These are phyloP conservation scores for Didymella segeticola DNA, from an alignment of 2,329 filamentous ascomycete species.

Conservation along the genomic window DNA sequence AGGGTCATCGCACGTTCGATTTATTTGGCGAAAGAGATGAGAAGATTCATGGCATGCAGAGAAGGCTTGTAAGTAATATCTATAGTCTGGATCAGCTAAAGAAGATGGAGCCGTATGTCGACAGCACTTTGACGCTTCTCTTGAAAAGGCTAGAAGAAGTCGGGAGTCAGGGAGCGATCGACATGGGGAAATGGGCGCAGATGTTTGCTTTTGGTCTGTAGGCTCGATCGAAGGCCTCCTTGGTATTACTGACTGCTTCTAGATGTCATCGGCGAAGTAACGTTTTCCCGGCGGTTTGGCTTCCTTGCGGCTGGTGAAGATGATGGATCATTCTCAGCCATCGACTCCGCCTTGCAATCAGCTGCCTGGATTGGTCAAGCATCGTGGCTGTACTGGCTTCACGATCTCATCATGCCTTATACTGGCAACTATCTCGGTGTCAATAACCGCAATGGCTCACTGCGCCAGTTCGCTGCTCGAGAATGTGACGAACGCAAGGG, in stretches of 20 bases:
- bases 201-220: constrained; percentile 49
- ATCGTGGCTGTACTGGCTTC: constrained; percentile 44
- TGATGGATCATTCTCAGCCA: constrained; percentile 45
- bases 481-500: constrained; percentile 18
- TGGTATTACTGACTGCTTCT: neutral
- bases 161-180: constrained; percentile 19
- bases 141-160: constrained; percentile 7
- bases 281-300: constrained; percentile 49
- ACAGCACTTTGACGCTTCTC: constrained; percentile 25
- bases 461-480: constrained; percentile 40
- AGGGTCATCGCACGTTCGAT: constrained; percentile 17
- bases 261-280: constrained; percentile 53
- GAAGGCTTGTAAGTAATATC: constrained; percentile 36
- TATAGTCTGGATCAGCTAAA: constrained; percentile 44
- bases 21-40: constrained; percentile 21
- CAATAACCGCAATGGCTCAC: constrained; percentile 41
- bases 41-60: constrained; percentile 21
- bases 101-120: constrained; percentile 48
- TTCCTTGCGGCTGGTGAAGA: constrained; percentile 48
- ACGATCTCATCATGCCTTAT: constrained; percentile 46
- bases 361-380: constrained; percentile 50
- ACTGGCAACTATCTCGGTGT: constrained; percentile 48
- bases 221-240: no score
- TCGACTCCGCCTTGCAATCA: constrained; percentile 42
- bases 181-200: constrained; percentile 50